phyloP scores from a whole-genome alignment of 139 green algal genomes.

The Coelastrella sp. region DNA sequence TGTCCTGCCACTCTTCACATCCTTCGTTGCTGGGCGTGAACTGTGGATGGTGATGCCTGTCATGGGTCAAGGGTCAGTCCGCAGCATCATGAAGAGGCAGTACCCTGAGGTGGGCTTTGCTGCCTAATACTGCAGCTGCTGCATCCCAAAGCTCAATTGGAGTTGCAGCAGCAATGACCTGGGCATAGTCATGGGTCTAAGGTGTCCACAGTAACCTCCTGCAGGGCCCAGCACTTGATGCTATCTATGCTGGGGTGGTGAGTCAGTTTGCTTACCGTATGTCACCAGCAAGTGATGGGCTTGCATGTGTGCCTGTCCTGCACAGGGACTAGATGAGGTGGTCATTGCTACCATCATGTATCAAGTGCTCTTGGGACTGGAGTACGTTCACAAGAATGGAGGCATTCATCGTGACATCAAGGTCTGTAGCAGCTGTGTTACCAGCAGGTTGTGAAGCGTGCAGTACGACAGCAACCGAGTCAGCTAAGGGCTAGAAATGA shows the following conservation, averaged over 20 bases:
- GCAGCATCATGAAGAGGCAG: slow-evolving; percentile 93
- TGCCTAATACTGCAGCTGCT: too few relatives aligned
- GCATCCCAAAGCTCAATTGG: background rate
- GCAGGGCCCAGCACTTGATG: too few relatives aligned
- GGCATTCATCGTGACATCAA: slow-evolving; percentile 98
- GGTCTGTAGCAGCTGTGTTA: slow-evolving; percentile 45
- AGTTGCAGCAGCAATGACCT: background rate
- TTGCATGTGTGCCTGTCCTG: background rate
- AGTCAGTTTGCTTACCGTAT: background rate
- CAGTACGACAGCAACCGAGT: background rate
- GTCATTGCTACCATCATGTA: slow-evolving; percentile 95
- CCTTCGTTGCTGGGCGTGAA: slow-evolving; percentile 91
- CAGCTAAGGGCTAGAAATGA: too few relatives aligned
- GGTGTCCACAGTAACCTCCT: too few relatives aligned
- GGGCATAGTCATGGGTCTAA: too few relatives aligned
- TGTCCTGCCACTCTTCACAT: slow-evolving; percentile 94
- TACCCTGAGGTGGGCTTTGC: slow-evolving; percentile 71
- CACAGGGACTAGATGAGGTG: slow-evolving; percentile 89
- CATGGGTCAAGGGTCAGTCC: slow-evolving; percentile 81
- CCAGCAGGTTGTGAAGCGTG: too few relatives aligned
- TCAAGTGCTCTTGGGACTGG: slow-evolving; percentile 94
- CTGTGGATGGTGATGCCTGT: slow-evolving; percentile 98
- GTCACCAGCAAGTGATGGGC: background rate
- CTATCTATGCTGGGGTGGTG: too few relatives aligned
- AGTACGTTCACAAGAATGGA: slow-evolving; percentile 97